These are phyloP conservation scores for Acanthamoeba sp. DNA, from an alignment of 208 protist species.

Conservation along the genomic window DNA sequence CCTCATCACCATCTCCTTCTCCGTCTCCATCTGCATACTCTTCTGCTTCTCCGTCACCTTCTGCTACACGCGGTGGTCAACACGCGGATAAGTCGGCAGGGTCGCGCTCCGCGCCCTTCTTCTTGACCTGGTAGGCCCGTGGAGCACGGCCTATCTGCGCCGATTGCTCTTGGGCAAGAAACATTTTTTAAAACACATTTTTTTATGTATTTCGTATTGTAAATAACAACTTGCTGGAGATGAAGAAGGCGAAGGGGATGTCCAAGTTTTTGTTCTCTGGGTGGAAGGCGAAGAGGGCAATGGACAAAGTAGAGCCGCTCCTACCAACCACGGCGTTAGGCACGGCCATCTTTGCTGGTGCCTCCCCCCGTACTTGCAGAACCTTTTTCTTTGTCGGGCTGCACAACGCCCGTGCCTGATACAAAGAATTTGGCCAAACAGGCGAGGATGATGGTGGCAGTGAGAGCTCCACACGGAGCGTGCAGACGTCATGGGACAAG, in stretches of 20 bases:
- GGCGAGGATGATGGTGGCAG: neutral
- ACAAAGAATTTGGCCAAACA: neutral
- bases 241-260: slow-evolving; percentile 7
- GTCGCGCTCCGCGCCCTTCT: too few relatives aligned
- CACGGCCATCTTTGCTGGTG: neutral
- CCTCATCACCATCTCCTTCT: neutral
- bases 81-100: too few relatives aligned
- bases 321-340: neutral
- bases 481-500: neutral
- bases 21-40: neutral
- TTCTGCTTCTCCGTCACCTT: neutral
- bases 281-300: neutral
- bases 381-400: neutral
- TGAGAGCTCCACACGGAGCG: neutral
- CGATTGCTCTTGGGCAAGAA: too few relatives aligned
- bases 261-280: neutral
- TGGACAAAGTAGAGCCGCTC: neutral
- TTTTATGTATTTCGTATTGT: neutral
- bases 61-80: too few relatives aligned
- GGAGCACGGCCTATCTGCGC: too few relatives aligned
- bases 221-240: neutral
- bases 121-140: too few relatives aligned
- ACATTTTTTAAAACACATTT: neutral
- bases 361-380: neutral
- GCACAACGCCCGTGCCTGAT: neutral